Base-by-base conservation (phyloP, 2,329 filamentous ascomycete genomes). In the Onygena corvina region DNA sequence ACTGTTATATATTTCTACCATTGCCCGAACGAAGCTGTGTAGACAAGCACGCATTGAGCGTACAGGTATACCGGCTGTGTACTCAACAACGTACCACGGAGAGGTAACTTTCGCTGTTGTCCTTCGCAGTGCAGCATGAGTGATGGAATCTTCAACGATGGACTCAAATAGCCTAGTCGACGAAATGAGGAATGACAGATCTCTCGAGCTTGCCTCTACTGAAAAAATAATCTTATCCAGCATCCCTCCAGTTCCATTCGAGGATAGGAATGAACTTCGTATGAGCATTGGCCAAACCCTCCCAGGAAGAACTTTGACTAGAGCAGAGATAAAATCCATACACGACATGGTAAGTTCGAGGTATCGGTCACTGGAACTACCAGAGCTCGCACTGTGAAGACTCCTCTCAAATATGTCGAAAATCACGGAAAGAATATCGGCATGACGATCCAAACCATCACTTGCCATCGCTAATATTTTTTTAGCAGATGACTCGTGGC, bases 271-370 rank as follows among this genome's bases (percentile, higher is more conserved):
- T 54, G 82, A 80, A 63, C 86, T 93, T 50, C 86, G 80, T 2
- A 83, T 80, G 58, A 98, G 76, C 62, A 90, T 86, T 2, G 90
- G 88, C 89, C 92, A 96, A 4, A 94, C 81, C 52, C 89, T 76
- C 50, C 84, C 84, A 0, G 92, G 90, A 47, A 83, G 79, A n/a
- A 84, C 58, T 7, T 76, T 73, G 21, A 92, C 66, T 14, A 93
- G 70, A 2, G 83, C 79, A 56, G 84, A 77, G 31, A 94, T 70
- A 59, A 96, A 95, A 48, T 87, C 82, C 18, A 89, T 68, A 61
- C 87, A 94, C 20, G 84, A 79, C 44, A 89, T 75, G 1, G 82
- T 73, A 23, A 93, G 73, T 30, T 80, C 77, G 35, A 81, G 67
- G 8, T 79, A 77, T 34, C 81, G 79, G n/a, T 77, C 74, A 31